A percentile compares a stretch with the other conserved stretches of the same genome.
phyloP scores from a whole-genome alignment of 2,329 filamentous ascomycete species.

The Colletotrichum brevisporum region DNA sequence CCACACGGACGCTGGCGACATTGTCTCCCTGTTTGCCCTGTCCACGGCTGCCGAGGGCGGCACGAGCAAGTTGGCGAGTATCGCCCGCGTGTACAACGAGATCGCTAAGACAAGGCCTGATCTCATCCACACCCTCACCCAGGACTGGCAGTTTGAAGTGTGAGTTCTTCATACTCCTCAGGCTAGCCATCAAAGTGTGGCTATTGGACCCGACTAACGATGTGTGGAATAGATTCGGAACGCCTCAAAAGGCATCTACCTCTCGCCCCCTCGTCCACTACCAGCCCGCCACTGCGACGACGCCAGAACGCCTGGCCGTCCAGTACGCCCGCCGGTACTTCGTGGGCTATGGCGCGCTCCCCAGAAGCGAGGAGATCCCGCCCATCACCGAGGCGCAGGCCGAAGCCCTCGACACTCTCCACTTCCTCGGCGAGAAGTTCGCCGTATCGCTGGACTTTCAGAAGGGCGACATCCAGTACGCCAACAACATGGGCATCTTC shows the following conservation, averaged over 20 bases:
- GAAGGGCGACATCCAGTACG: slow-evolving; percentile 68
- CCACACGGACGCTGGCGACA: slow-evolving; percentile 73
- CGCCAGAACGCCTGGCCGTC: slow-evolving; percentile 68
- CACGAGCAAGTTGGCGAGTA: slow-evolving; percentile 70
- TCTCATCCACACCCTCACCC: slow-evolving; percentile 68
- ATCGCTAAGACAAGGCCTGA: slow-evolving; percentile 73
- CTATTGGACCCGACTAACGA: too few relatives aligned
- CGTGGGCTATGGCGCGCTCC: slow-evolving; percentile 69
- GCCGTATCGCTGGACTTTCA: slow-evolving; percentile 61
- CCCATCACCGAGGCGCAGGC: slow-evolving; percentile 68
- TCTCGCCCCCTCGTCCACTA: slow-evolving; percentile 69
- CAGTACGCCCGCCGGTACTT: slow-evolving; percentile 74
- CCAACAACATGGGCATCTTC: slow-evolving; percentile 69
- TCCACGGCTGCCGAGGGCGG: slow-evolving; percentile 67
- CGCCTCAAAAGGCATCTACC: slow-evolving; percentile 59
- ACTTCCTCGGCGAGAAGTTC: slow-evolving; percentile 63
- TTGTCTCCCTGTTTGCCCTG: slow-evolving; percentile 71
- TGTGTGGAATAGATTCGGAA: slow-evolving; percentile 65
- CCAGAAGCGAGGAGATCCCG: slow-evolving; percentile 67
- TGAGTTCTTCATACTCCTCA: slow-evolving; percentile 46
- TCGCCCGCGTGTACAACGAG: slow-evolving; percentile 74
- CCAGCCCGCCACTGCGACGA: slow-evolving; percentile 60
- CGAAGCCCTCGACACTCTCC: slow-evolving; percentile 66
- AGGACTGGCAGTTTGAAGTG: slow-evolving; percentile 64
- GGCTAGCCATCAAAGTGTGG: neutral